Evolutionary conservation across 2,329 filamentous ascomycete species (phyloP).

Genomic region (Westerdykella ornata): DNA sequence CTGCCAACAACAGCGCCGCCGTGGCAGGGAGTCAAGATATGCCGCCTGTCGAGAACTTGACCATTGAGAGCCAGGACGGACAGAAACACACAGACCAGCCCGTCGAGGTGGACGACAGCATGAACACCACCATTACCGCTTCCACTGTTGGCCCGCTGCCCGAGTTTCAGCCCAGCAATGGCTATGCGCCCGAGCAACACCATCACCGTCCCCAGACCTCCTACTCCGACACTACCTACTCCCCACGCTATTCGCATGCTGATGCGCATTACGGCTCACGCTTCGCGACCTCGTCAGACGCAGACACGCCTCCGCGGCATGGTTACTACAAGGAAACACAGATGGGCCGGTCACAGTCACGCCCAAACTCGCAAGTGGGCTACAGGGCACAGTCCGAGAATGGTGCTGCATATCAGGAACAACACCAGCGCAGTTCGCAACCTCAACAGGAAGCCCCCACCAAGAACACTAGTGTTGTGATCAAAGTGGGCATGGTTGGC

Average conservation of each 20-base stretch:
- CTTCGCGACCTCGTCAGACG: constrained; percentile 44
- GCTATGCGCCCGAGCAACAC: constrained; percentile 18
- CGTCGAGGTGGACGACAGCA: constrained; percentile 42
- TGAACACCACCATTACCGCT: constrained; percentile 44
- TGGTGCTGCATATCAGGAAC: constrained; percentile 43
- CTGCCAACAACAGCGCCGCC: too few relatives aligned
- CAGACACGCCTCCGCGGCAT: constrained; percentile 39
- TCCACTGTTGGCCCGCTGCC: constrained; percentile 34
- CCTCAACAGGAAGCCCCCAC: constrained; percentile 37
- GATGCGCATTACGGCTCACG: constrained; percentile 26
- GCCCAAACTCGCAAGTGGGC: constrained; percentile 48
- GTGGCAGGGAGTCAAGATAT: too few relatives aligned
- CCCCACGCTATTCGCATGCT: constrained; percentile 37
- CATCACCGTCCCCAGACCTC: constrained; percentile 46
- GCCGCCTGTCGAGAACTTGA: neutral
- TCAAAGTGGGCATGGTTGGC: constrained; percentile 99
- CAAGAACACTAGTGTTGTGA: constrained; percentile 67
- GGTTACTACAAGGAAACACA: constrained; percentile 34
- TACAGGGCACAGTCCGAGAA: constrained; percentile 39
- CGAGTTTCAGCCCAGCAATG: constrained; percentile 33
- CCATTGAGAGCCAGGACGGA: constrained; percentile 16
- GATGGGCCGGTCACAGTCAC: constrained; percentile 34
- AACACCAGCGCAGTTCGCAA: constrained; percentile 40
- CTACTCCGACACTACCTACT: constrained; percentile 47
- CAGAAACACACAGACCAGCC: constrained; percentile 32